Conservation (phyloP, 139 green algal genomes). For the Chlamydomonas sphaeroides region DNA sequence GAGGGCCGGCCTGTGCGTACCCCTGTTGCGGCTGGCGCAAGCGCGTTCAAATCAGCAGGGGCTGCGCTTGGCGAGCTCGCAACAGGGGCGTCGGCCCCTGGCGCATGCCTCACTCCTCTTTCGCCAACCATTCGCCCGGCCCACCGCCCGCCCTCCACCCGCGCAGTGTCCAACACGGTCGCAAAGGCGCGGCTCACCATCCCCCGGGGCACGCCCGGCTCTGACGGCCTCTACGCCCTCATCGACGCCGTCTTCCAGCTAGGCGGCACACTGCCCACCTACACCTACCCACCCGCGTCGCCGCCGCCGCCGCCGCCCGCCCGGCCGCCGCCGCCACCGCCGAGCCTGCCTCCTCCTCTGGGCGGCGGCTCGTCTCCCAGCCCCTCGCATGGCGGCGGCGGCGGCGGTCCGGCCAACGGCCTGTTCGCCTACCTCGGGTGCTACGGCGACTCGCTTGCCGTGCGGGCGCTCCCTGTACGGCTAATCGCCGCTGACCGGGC, state of each 20-base stretch:
- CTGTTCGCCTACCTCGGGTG: neutral
- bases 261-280: neutral
- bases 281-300: neutral
- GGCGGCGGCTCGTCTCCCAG: too few species aligned
- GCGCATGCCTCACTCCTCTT: too few species aligned
- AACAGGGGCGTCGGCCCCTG: too few species aligned
- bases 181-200: neutral
- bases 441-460: neutral
- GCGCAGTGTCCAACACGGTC: neutral
- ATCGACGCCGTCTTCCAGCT: neutral
- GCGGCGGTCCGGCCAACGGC: neutral
- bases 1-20: too few species aligned
- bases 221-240: neutral
- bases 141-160: neutral
- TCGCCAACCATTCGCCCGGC: neutral
- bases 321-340: neutral
- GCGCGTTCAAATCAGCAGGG: too few species aligned
- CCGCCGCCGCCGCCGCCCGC: neutral
- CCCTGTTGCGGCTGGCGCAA: neutral
- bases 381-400: too few species aligned
- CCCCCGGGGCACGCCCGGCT: neutral
- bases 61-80: neutral
- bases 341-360: too few species aligned
- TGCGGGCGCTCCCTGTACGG: neutral
- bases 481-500: neutral